These are phyloP conservation scores for Chlorella sp. DNA, from an alignment of 139 green algal species.

Conservation along the genomic window DNA sequence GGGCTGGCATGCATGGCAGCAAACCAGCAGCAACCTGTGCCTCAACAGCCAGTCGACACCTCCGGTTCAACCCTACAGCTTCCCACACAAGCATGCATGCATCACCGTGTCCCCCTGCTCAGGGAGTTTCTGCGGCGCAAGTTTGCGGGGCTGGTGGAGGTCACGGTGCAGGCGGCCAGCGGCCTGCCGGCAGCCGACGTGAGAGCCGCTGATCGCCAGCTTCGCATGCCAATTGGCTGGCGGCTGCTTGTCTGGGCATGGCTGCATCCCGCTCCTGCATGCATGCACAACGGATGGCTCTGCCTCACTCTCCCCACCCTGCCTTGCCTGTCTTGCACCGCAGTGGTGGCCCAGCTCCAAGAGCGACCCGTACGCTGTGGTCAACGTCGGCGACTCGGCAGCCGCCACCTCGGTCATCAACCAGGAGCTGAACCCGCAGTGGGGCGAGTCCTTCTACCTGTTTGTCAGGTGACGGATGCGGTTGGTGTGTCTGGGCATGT, in stretches of 20 bases:
- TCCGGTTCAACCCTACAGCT: too few species aligned
- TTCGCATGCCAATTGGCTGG: too few species aligned
- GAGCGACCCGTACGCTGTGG: conserved; percentile 28
- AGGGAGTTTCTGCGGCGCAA: conserved; percentile 20
- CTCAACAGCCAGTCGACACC: too few species aligned
- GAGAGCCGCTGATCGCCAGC: background rate
- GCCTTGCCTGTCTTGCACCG: too few species aligned
- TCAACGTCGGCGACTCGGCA: conserved; percentile 16
- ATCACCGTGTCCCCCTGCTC: background rate
- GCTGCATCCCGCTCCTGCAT: too few species aligned
- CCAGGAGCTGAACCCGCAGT: conserved; percentile 11
- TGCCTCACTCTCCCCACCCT: too few species aligned
- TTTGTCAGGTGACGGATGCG: conserved; percentile 17
- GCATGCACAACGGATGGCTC: too few species aligned
- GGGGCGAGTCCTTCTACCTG: conserved; percentile 21
- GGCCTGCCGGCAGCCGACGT: conserved; percentile 3
- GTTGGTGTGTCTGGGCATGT: too few species aligned
- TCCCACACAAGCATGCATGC: too few species aligned
- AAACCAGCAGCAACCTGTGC: too few species aligned
- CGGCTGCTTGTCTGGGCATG: too few species aligned
- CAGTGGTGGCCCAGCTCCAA: conserved; percentile 26
- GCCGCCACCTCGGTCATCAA: background rate
- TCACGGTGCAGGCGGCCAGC: conserved; percentile 1
- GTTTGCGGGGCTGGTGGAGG: conserved; percentile 18
- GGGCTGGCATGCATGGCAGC: too few species aligned